Base-by-base conservation (phyloP, 306 rosid species). In the Begonia loranthoides region DNA sequence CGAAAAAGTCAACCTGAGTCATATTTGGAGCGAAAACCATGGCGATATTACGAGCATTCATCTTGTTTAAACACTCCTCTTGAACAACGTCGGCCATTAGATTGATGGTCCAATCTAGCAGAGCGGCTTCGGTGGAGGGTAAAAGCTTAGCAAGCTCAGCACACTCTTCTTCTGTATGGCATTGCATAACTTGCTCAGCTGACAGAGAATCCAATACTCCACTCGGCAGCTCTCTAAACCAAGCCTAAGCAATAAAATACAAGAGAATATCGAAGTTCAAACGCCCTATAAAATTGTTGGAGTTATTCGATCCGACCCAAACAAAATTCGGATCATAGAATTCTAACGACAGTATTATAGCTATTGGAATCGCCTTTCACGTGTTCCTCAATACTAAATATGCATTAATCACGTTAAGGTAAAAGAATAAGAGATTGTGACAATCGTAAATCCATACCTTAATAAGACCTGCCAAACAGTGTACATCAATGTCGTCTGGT, bases 1-100 rank as follows among this genome's bases (percentile, higher is more conserved):
- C 36, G 1, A 7, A 28, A 28, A 28, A 28, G 9, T 28, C 36
- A 28, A 28, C 97, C 84, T 82, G 82, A 73, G 97, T 89, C 97
- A 89, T 89, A 75, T 89, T 89, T 16, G 97, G 97, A 9, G 97
- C 95, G 61, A 89, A 89, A 79, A 89, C 94, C 95, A 82, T 73
- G 60, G 95, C 95, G 11, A 89, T 66, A 55, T 89, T 89, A 63
- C 73, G 84, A 2, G 82, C 97, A 13, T 82, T 86, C 97, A 84
- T 89, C 78, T 82, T 89, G 80, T 89, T 84, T 34, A 79, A 60
- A 68, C 77, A 61, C 72, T 84, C 94, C 13, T 73, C 76, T 51
- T 75, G 69, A 50, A 77, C 97, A 61, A 89, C 95, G 65, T 89
- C 97, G 51, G 87, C 81, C 97, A 89, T 89, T 59, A 89, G 76